Percentiles rank a stretch among this genome's conserved stretches.
These are phyloP conservation scores for Phytophthora sp. DNA, from an alignment of 352 stramenopile species.

Conservation along the genomic window DNA sequence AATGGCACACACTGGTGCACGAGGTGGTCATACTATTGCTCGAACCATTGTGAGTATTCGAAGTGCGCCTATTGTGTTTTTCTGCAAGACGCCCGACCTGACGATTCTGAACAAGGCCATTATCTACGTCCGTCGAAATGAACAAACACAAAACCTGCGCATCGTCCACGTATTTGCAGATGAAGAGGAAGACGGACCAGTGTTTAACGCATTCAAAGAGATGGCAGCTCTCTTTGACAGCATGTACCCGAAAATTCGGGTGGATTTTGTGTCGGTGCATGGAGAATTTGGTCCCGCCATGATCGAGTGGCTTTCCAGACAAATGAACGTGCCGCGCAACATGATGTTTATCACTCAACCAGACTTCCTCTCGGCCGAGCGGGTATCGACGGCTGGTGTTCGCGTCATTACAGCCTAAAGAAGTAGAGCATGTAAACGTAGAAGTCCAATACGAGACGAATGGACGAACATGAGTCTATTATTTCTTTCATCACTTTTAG, in stretches of 20 bases:
- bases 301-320: slow-evolving; percentile 76
- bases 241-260: slow-evolving; percentile 88
- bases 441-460: too few species aligned
- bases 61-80: slow-evolving; percentile 82
- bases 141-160: slow-evolving; percentile 84
- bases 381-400: slow-evolving; percentile 76
- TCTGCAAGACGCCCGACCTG: slow-evolving; percentile 86
- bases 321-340: slow-evolving; percentile 76
- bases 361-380: slow-evolving; percentile 61
- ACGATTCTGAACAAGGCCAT: slow-evolving; percentile 92
- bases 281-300: slow-evolving; percentile 65
- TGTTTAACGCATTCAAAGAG: slow-evolving; percentile 13
- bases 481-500: too few species aligned
- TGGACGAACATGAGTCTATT: too few species aligned
- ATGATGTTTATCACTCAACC: slow-evolving; percentile 92
- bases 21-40: slow-evolving; percentile 53
- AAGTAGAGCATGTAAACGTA: too few species aligned
- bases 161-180: slow-evolving; percentile 79
- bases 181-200: slow-evolving; percentile 22
- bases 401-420: slow-evolving; percentile 81
- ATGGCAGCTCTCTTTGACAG: slow-evolving; percentile 15
- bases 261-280: slow-evolving; percentile 72
- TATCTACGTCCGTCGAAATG: slow-evolving; percentile 88
- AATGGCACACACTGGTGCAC: slow-evolving; percentile 46
- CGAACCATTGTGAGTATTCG: slow-evolving; percentile 56